Evolutionary conservation across 2,329 filamentous ascomycete genomes (phyloP), one percentile per base, ranked within the genome.

Genomic region (Didymella exigua): DNA sequence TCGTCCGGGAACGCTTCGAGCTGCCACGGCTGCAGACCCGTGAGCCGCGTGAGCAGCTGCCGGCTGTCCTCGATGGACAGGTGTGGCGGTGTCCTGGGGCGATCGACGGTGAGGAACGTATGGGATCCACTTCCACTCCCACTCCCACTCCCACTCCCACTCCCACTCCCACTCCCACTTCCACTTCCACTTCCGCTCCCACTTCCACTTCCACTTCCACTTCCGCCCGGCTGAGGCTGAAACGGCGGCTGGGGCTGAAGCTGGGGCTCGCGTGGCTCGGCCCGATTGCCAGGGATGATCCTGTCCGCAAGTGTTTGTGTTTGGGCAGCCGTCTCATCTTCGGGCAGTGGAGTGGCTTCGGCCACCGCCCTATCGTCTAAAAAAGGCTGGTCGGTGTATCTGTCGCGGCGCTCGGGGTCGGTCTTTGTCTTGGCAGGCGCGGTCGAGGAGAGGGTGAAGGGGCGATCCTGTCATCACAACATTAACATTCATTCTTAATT

Each of bases 291-390:
- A 58, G 68, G 67, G 61, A 69, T 67, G 57, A 62, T 65, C 69
- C 65, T 67, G 42, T 64, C 60, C 23, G 61, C 36, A 31, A 60
- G 60, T 40, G 58, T 30, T 26, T 59, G 57, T 43, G 56, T 55
- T 58, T 63, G 49, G 63, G 62, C 57, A 47, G 52, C 65, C 60
- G 62, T 50, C 68, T 74, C 71, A 71, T 58, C 71, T 72, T 59
- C 73, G 75, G 76, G 77, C 75, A 74, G 72, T 76, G 79, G 79
- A 76, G 67, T 59, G 56, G 61, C 58, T 63, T 59, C 67, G 62
- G 82, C 81, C 82, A 84, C 84, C 81, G 82, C 83, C 83, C 82
- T 78, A 76, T 78, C 77, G 71, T 73, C 84, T 87, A 86, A 86
- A 86, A 86, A 86, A 86, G 84, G 81, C 77, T 80, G 71, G 57